A percentile compares a stretch with the other conserved stretches of the same genome.
phyloP scores from a whole-genome alignment of 495 filamentous ascomycete species.

The Penicillium steckii region DNA sequence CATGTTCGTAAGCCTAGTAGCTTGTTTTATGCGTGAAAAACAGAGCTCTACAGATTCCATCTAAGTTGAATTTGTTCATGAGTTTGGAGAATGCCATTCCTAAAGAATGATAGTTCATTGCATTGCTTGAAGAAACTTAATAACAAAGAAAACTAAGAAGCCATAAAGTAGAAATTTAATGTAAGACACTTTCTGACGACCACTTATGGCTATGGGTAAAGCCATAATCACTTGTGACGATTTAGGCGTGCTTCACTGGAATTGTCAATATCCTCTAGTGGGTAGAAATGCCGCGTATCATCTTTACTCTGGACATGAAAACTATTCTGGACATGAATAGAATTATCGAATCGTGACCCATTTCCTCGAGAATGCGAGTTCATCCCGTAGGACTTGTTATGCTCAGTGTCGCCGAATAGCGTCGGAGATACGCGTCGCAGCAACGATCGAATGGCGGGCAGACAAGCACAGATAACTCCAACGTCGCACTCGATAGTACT shows the following conservation, averaged over 20 bases:
- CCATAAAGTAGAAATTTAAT: too few relatives aligned
- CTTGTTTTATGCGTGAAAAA: too few relatives aligned
- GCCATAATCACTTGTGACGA: neutral
- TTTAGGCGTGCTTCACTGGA: constrained; percentile 21
- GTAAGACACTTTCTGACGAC: too few relatives aligned
- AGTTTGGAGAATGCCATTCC: too few relatives aligned
- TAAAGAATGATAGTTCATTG: too few relatives aligned
- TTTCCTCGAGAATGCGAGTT: constrained; percentile 20
- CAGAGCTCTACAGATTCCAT: too few relatives aligned
- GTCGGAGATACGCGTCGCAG: constrained; percentile 24
- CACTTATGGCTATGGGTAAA: too few relatives aligned
- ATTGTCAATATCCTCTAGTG: constrained; percentile 23
- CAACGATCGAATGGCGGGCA: constrained; percentile 32
- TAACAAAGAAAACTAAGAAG: neutral
- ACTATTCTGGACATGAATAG: constrained; percentile 5
- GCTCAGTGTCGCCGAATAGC: constrained; percentile 26
- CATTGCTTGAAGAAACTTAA: too few relatives aligned
- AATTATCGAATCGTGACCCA: constrained; percentile 18
- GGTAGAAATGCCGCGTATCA: constrained; percentile 20
- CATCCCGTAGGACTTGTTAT: constrained; percentile 16
- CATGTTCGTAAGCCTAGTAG: too few relatives aligned
- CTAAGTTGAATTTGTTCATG: too few relatives aligned
- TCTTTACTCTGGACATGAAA: constrained; percentile 17
- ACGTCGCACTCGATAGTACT: constrained; percentile 34
- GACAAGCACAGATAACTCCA: constrained; percentile 34